Conservation (phyloP, 345 rosid genomes). For the Salix udensis region DNA sequence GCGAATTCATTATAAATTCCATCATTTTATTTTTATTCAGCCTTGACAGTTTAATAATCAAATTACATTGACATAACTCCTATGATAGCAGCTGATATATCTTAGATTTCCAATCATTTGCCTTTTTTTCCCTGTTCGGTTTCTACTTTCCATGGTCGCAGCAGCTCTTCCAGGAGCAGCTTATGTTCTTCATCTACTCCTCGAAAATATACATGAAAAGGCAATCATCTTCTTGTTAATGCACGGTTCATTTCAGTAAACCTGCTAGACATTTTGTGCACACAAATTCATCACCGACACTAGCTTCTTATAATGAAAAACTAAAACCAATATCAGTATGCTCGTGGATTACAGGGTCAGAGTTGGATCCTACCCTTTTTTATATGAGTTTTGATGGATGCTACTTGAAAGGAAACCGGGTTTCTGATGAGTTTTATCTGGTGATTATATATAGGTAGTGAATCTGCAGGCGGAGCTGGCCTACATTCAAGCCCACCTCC, state of each 20-base stretch:
- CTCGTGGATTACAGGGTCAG: too few species aligned
- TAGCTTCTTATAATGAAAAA: too few species aligned
- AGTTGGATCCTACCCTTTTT: too few species aligned
- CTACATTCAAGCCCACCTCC: constrained; percentile 56
- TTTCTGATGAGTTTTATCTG: not conserved
- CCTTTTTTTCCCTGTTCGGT: not conserved
- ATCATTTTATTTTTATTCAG: not conserved
- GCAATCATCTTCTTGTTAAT: too few species aligned
- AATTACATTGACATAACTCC: not conserved
- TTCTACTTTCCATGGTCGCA: not conserved
- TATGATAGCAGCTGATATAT: not conserved
- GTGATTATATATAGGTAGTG: constrained; percentile 47
- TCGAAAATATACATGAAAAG: not conserved
- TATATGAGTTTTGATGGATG: not conserved
- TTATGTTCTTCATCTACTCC: not conserved
- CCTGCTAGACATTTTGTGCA: too few species aligned
- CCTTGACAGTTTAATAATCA: not conserved
- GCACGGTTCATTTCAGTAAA: too few species aligned
- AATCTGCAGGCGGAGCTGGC: constrained; percentile 79
- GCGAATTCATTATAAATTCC: too few species aligned
- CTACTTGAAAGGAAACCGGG: not conserved
- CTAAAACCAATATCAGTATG: too few species aligned
- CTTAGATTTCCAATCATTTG: not conserved
- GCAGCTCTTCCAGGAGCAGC: constrained; percentile 4
- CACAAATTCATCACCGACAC: too few species aligned